These are phyloP conservation scores for Rubroboletus pulcherrimus DNA, from an alignment of 768 basidiomycete genomes.

Conservation along the genomic window DNA sequence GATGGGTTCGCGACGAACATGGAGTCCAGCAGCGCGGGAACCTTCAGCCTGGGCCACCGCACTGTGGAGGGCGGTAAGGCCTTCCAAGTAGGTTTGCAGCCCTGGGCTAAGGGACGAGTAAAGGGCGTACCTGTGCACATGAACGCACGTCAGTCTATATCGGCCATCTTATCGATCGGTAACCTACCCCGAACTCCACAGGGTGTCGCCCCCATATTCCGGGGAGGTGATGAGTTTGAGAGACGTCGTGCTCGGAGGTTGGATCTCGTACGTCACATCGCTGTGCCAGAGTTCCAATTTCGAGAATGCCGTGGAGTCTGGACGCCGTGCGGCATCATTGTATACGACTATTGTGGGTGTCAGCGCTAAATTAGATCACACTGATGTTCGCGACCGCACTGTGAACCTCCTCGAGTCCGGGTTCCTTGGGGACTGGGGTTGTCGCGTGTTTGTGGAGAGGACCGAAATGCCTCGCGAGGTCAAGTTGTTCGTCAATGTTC, in stretches of 20 bases:
- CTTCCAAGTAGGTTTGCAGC: constrained; percentile 74
- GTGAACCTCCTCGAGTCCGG: constrained; percentile 74
- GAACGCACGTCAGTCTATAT: constrained; percentile 4
- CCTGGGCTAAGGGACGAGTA: constrained; percentile 77
- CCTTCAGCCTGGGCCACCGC: constrained; percentile 77
- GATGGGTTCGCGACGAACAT: constrained; percentile 74
- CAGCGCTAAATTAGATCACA: neutral
- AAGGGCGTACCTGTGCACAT: constrained; percentile 58
- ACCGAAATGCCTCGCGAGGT: constrained; percentile 69
- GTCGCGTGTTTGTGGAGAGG: constrained; percentile 82
- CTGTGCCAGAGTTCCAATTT: constrained; percentile 80
- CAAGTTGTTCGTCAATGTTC: constrained; percentile 62
- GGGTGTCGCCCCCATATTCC: constrained; percentile 72
- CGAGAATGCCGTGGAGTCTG: constrained; percentile 61
- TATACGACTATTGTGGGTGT: constrained; percentile 53
- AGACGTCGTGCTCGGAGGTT: constrained; percentile 78
- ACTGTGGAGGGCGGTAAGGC: constrained; percentile 69
- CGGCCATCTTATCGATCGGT: neutral
- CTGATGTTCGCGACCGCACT: constrained; percentile 35
- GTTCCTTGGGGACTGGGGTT: constrained; percentile 66
- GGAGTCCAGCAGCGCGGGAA: constrained; percentile 61
- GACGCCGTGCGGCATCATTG: constrained; percentile 60
- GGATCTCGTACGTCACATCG: constrained; percentile 78
- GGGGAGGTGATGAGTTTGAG: constrained; percentile 71
- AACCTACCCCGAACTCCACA: constrained; percentile 74